Evolutionary conservation across 2,329 filamentous ascomycete species (phyloP).

Genomic region (Sporothrix brunneoviolacea): DNA sequence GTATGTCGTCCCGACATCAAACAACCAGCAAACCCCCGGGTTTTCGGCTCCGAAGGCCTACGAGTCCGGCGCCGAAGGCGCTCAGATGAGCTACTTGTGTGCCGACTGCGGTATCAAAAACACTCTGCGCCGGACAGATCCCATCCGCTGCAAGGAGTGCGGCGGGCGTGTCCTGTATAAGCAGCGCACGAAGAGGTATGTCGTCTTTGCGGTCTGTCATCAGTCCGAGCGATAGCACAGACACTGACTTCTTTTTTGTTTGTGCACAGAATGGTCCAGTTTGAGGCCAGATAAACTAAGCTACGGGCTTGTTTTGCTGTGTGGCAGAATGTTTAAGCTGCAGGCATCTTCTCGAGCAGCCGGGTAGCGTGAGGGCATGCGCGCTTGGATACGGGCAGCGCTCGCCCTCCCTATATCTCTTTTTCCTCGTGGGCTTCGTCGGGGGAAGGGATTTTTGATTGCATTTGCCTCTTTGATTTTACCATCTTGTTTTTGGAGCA

Average conservation of each 20-base stretch:
- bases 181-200: constrained; percentile 88
- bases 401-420: too few relatives aligned
- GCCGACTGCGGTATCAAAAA: constrained; percentile 80
- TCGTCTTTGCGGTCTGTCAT: background rate
- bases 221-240: background rate
- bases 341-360: background rate
- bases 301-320: background rate
- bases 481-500: background rate
- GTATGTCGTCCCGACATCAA: constrained; percentile 65
- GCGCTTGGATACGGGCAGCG: too few relatives aligned
- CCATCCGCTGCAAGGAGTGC: constrained; percentile 84
- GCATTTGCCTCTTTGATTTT: background rate
- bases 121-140: constrained; percentile 67
- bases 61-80: constrained; percentile 35
- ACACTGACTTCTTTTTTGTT: constrained; percentile 18
- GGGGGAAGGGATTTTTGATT: too few relatives aligned
- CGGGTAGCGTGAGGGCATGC: too few relatives aligned
- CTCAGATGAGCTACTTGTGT: constrained; percentile 64
- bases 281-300: constrained; percentile 73
- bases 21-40: constrained; percentile 33
- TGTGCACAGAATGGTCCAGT: constrained; percentile 81
- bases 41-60: constrained; percentile 24
- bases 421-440: background rate
- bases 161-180: constrained; percentile 96
- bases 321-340: background rate